Percentiles rank a stretch among this genome's conserved stretches.
Conservation (phyloP, 208 protist species). For the Blastocrithidia nonstop region DNA sequence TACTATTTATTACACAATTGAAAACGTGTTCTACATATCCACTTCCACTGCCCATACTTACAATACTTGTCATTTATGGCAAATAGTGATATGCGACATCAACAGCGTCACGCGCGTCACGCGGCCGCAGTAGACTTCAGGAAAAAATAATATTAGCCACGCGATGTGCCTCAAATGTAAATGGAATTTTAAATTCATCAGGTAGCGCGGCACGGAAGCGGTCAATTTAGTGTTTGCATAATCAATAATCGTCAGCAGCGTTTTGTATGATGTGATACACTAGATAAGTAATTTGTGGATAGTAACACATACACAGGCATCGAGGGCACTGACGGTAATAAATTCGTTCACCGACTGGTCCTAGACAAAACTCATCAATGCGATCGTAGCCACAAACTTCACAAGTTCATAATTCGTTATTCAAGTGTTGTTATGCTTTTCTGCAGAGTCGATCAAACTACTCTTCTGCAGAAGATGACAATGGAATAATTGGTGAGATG, state of each 20-base stretch:
- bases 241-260: constrained; percentile 72
- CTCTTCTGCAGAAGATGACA: constrained; percentile 12
- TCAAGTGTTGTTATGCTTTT: constrained; percentile 17
- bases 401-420: constrained; percentile 45
- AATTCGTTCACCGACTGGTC: constrained; percentile 47
- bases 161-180: constrained; percentile 74
- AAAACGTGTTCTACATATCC: constrained; percentile 85
- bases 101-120: constrained; percentile 46
- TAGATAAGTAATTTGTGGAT: constrained; percentile 68
- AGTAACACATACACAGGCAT: constrained; percentile 72
- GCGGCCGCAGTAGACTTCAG: constrained; percentile 70
- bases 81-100: constrained; percentile 29
- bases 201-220: constrained; percentile 37
- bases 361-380: constrained; percentile 34
- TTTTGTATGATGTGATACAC: constrained; percentile 36
- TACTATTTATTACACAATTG: constrained; percentile 58
- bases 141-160: constrained; percentile 60
- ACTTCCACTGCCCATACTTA: constrained; percentile 66
- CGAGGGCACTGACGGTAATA: constrained; percentile 54
- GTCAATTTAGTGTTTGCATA: constrained; percentile 69
- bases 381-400: constrained; percentile 51
- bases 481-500: constrained; percentile 11
- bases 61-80: constrained; percentile 34
- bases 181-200: constrained; percentile 65
- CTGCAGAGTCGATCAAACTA: constrained; percentile 39